These are phyloP conservation scores for Eugenia klotzschiana DNA, from an alignment of 441 rosid species.

Conservation along the genomic window DNA sequence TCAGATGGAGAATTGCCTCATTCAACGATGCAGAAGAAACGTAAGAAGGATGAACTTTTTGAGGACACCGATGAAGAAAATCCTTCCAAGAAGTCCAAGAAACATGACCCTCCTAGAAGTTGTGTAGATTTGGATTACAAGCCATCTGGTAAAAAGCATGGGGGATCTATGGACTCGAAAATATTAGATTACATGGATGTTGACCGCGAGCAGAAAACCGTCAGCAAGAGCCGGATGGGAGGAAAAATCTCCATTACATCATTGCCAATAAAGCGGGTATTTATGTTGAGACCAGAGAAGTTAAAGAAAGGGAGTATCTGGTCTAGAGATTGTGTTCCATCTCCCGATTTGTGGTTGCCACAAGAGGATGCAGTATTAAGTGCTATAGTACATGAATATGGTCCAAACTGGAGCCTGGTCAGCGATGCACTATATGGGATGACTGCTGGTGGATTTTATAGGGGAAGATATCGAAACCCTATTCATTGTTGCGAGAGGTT, in stretches of 20 bases:
- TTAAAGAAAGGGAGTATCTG: slow-evolving; percentile 81
- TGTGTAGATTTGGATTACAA: slow-evolving; percentile 25
- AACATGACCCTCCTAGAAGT: slow-evolving; percentile 29
- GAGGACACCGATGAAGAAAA: slow-evolving; percentile 36
- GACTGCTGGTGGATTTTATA: slow-evolving; percentile 89
- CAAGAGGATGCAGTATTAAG: slow-evolving; percentile 98
- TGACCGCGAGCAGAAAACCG: slow-evolving; percentile 58
- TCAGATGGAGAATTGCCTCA: slow-evolving; percentile 37
- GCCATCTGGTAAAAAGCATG: slow-evolving; percentile 28
- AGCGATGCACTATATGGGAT: slow-evolving; percentile 72
- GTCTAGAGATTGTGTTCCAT: slow-evolving; percentile 92
- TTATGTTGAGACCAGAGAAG: slow-evolving; percentile 83
- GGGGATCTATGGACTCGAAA: slow-evolving; percentile 25
- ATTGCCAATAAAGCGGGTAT: slow-evolving; percentile 76
- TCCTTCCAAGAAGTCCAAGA: slow-evolving; percentile 65
- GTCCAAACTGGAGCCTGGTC: slow-evolving; percentile 80
- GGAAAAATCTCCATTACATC: slow-evolving; percentile 74
- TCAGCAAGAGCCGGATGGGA: slow-evolving; percentile 55
- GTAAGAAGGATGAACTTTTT: slow-evolving; percentile 44
- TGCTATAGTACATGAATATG: slow-evolving; percentile 98
- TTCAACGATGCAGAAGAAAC: slow-evolving; percentile 37
- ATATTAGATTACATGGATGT: slow-evolving; percentile 17
- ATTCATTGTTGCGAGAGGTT: slow-evolving; percentile 91
- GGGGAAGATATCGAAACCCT: slow-evolving; percentile 93
- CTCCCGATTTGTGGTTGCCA: slow-evolving; percentile 85